Evolutionary conservation across 257 asterid genomes (phyloP).

Genomic region (Solanum bulbocastanum): DNA sequence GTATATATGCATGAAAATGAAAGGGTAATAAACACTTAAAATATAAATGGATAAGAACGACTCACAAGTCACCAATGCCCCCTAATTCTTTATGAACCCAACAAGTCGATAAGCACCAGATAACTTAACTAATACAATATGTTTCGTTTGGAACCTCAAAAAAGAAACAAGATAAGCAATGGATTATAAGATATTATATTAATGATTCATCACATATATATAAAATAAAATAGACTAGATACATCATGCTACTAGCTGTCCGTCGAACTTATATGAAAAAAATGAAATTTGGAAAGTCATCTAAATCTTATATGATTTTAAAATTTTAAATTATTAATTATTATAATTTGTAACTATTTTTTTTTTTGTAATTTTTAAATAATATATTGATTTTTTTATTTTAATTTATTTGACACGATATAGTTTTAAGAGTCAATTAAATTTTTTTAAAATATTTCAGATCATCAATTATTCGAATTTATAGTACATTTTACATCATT

Average conservation of each 20-base stretch:
- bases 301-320: too few relatives aligned
- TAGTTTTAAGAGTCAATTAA: neutral
- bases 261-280: too few relatives aligned
- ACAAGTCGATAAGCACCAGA: neutral
- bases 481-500: too few relatives aligned
- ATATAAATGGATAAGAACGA: slow-evolving; percentile 11
- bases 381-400: too few relatives aligned
- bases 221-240: neutral
- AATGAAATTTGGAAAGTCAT: too few relatives aligned
- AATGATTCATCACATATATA: neutral
- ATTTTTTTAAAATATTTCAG: too few relatives aligned
- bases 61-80: neutral
- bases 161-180: neutral
- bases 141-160: neutral
- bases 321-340: too few relatives aligned
- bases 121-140: neutral
- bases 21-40: neutral
- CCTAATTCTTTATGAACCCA: neutral
- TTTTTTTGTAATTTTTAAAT: too few relatives aligned
- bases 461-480: too few relatives aligned
- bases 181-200: neutral
- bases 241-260: neutral
- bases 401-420: neutral
- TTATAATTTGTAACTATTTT: too few relatives aligned
- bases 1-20: neutral